Base-by-base conservation (phyloP, 805 yeast species). In the Clavispora santaluciae region DNA sequence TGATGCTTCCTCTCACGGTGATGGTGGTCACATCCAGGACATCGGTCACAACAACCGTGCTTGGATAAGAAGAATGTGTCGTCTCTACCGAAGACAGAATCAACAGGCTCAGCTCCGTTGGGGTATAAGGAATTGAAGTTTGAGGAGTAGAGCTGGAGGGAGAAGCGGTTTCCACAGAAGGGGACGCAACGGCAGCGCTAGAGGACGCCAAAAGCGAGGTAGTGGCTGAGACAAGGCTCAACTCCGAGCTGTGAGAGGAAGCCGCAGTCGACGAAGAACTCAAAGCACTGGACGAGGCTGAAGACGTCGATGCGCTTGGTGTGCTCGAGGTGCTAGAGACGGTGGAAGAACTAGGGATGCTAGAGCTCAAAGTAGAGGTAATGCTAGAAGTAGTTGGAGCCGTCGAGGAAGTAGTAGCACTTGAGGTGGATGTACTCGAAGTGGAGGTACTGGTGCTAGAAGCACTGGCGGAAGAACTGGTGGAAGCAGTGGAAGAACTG, bases 391-490 rank as follows among this genome's bases (percentile, higher is more conserved):
- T 29, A 12, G 33, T 29, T 16, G 40, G 12, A 13, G 40, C 24
- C 17, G 46, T 29, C n/a, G 38, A 16, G 12, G 45, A 13, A 25
- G 44, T 10, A 13, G 36, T n/a, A 5, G 44, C 13, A 23, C 44
- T 29, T 5, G 44, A 24, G 16, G 44, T 18, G 6, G 43, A 4
- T 11, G 38, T 17, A 17, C 15, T 16, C 20, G 31, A 23, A n/a
- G 28, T 6, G 9, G 38, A 9, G 13, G 33, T 36, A n/a, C 8
- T 13, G 24, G 33, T 35, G 6, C 18, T 13, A 5, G 36, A 25
- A 11, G 39, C 24, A 13, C 43, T 28, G 12, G 44, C 20, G 21
- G 39, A 40, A 13, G 38, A 18, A 31, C 39, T 26, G n/a, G 39
- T 16, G 11, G 42, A 22, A 25, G 51, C 25, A 18, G 38, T 17